phyloP scores from a whole-genome alignment of 352 stramenopile genomes.

The Phytophthora ramorum region DNA sequence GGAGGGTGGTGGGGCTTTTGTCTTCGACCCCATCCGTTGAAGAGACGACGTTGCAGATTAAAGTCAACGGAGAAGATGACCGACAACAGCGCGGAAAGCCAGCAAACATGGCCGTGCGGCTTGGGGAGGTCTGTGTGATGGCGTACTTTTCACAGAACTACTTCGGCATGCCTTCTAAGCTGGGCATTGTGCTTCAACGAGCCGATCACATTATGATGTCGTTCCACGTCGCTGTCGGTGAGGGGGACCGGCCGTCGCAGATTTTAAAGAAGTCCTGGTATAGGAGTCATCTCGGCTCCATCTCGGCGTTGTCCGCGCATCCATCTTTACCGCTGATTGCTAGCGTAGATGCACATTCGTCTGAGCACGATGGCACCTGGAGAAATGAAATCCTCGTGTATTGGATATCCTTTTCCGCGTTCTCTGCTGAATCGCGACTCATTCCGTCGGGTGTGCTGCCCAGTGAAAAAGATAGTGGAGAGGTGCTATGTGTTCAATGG shows the following conservation, averaged over 20 bases:
- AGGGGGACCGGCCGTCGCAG: conserved; percentile 44
- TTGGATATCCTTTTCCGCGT: conserved; percentile 86
- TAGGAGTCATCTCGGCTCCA: conserved; percentile 70
- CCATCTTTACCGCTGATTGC: conserved; percentile 79
- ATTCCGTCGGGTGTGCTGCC: conserved; percentile 80
- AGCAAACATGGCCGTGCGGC: conserved; percentile 10
- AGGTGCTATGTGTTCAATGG: conserved; percentile 83
- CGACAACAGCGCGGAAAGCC: background rate
- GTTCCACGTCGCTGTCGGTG: conserved; percentile 64
- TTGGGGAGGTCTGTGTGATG: conserved; percentile 77
- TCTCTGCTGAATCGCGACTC: conserved; percentile 79
- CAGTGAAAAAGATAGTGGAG: conserved; percentile 47
- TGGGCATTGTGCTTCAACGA: conserved; percentile 80
- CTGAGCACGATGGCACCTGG: conserved; percentile 20
- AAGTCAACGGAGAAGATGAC: conserved; percentile 74
- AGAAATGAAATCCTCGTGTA: conserved; percentile 83
- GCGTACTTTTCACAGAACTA: conserved; percentile 85
- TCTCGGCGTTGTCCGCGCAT: conserved; percentile 74
- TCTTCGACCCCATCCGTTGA: conserved; percentile 44
- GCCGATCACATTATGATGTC: conserved; percentile 80
- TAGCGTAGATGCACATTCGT: conserved; percentile 54
- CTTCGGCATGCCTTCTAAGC: conserved; percentile 71
- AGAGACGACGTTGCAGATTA: conserved; percentile 70
- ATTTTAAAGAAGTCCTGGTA: conserved; percentile 88
- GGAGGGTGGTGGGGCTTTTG: conserved; percentile 58